These are phyloP conservation scores for Penicillium concentricum DNA, from an alignment of 2,329 filamentous ascomycete species.

Conservation along the genomic window DNA sequence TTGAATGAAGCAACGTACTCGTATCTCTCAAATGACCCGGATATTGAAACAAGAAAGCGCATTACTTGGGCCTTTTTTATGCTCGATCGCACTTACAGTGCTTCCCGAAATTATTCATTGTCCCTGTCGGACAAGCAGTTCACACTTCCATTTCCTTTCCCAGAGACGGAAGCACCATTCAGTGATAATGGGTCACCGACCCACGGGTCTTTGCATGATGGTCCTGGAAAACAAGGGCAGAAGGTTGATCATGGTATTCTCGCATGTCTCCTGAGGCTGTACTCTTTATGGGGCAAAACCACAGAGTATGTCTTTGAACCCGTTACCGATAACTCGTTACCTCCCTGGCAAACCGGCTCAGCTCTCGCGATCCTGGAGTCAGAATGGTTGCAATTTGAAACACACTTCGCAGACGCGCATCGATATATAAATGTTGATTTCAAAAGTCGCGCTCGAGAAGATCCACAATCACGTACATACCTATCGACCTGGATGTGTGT, in stretches of 20 bases:
- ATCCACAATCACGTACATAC: constrained; percentile 22
- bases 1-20: constrained; percentile 19
- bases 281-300: constrained; percentile 25
- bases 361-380: constrained; percentile 25
- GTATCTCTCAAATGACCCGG: neutral
- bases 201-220: constrained; percentile 18
- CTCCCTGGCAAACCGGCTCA: constrained; percentile 27
- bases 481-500: constrained; percentile 28
- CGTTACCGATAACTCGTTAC: constrained; percentile 8
- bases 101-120: constrained; percentile 25
- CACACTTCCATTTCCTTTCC: constrained; percentile 20
- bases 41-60: constrained; percentile 17
- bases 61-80: constrained; percentile 29
- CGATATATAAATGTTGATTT: constrained; percentile 30
- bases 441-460: constrained; percentile 22
- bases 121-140: constrained; percentile 28
- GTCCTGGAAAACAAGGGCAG: constrained; percentile 15
- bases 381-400: constrained; percentile 29
- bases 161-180: neutral
- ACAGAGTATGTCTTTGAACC: constrained; percentile 28
- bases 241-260: constrained; percentile 24
- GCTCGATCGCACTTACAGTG: constrained; percentile 27
- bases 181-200: neutral
- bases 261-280: constrained; percentile 23
- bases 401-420: constrained; percentile 27